Base-by-base conservation (phyloP, 2,329 filamentous ascomycete species). In the Scopulariopsis brevicaulis region DNA sequence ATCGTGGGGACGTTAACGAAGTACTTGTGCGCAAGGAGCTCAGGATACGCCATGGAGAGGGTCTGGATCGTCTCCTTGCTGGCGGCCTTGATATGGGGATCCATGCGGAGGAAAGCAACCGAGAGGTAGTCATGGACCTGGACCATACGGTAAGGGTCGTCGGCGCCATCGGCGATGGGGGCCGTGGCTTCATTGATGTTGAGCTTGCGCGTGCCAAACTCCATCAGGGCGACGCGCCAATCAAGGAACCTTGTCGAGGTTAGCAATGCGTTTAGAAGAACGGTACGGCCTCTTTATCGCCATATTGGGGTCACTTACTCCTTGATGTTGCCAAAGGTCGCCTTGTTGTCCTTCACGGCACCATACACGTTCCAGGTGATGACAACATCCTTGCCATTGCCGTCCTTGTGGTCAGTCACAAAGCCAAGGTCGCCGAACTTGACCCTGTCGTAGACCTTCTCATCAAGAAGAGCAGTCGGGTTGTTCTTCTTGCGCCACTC, bases 301-400 rank as follows among this genome's bases (percentile, higher is more conserved):
- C 7, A 15, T n/a, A 6, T 14, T n/a, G 8, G 20, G 20, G n/a
- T n/a, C 28, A 78, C 86, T 70, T 74, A 96, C 90, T 88, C 87
- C 28, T 91, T 78, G 6, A 91, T 74, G 66, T 94, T 80, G 4
- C 88, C 89, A 75, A 96, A 96, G 0, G 90, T 95, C 63, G 88
- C 82, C 61, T 90, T 84, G 65, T 87, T 83, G 64, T 90, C 82
- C 78, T 94, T 94, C 62, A 92, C 89, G 43, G 84, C 71, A 15
- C 92, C 92, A 68, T 97, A 96, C 66, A 96, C 85, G 70, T 96
- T 96, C 87, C 92, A 96, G 2, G 89, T 94, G 54, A 92, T 85
- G 58, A 96, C 68, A 20, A 65, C 79, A 69, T 86, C 82, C 65
- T 82, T 76, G 60, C 74, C 72, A 28, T 74, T 75, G 1, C 77